Conservation (phyloP, 2,329 filamentous ascomycete species). For the Trichoderma hamatum region DNA sequence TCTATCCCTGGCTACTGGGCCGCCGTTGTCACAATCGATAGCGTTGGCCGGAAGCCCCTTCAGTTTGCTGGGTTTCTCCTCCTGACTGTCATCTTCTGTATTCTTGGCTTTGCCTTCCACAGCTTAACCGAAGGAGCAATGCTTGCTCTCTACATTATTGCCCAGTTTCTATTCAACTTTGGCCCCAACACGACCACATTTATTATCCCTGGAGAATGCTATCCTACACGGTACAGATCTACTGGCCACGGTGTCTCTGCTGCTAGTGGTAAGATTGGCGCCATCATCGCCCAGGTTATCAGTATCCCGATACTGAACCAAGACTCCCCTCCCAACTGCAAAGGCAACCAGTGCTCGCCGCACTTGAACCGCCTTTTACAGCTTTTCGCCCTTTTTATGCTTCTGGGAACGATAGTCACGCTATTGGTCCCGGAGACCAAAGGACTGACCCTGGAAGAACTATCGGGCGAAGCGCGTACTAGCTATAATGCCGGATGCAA, state of each 20-base stretch:
- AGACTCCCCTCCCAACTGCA: constrained; percentile 54
- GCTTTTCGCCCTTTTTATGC: constrained; percentile 81
- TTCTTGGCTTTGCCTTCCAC: constrained; percentile 64
- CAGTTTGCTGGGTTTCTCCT: constrained; percentile 66
- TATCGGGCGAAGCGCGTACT: constrained; percentile 67
- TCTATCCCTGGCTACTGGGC: constrained; percentile 81
- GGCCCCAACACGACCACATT: constrained; percentile 69
- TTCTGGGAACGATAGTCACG: constrained; percentile 68
- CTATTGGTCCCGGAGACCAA: constrained; percentile 79
- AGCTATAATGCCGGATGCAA: constrained; percentile 58
- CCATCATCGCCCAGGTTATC: constrained; percentile 67
- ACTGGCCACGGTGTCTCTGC: constrained; percentile 68
- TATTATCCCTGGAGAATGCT: constrained; percentile 66
- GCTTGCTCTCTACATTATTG: constrained; percentile 64
- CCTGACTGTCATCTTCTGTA: constrained; percentile 63
- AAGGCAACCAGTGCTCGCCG: constrained; percentile 52
- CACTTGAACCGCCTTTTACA: constrained; percentile 76
- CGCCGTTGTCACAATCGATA: constrained; percentile 73
- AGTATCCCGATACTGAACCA: constrained; percentile 64
- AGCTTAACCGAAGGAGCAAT: constrained; percentile 52
- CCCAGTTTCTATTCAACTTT: constrained; percentile 69
- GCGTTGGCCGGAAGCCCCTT: constrained; percentile 74
- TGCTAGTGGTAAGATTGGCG: constrained; percentile 68
- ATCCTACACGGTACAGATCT: constrained; percentile 64
- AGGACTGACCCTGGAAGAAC: constrained; percentile 70